phyloP scores from a whole-genome alignment of 1,139 yeast genomes.

The Entelexis paramagnoliae region DNA sequence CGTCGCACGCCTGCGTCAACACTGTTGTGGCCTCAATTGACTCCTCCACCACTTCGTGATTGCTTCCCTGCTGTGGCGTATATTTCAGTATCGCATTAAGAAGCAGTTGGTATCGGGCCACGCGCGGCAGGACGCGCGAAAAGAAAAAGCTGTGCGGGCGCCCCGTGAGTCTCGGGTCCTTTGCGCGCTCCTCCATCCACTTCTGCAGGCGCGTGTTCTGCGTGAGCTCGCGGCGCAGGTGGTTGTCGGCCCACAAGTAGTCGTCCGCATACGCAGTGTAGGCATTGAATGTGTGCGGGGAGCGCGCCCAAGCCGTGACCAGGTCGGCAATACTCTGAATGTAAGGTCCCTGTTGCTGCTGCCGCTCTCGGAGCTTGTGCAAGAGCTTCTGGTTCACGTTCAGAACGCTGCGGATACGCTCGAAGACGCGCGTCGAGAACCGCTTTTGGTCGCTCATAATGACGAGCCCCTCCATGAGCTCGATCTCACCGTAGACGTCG shows the following conservation, averaged over 20 bases:
- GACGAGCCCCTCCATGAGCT: conserved; percentile 30
- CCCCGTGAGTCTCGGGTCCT: conserved; percentile 40
- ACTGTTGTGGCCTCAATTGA: conserved; percentile 44
- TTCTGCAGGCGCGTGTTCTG: conserved; percentile 40
- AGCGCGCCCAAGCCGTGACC: conserved; percentile 51
- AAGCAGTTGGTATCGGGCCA: conserved; percentile 62
- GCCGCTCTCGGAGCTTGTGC: conserved; percentile 44
- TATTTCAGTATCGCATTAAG: conserved; percentile 47
- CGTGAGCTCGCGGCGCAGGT: conserved; percentile 33
- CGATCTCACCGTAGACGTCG: conserved; percentile 43
- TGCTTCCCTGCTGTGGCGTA: conserved; percentile 36
- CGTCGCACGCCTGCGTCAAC: conserved; percentile 42
- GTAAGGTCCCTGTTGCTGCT: conserved; percentile 53
- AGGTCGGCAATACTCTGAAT: conserved; percentile 56
- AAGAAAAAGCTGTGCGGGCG: conserved; percentile 53
- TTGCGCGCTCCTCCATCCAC: conserved; percentile 42
- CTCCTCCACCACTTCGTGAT: conserved; percentile 37
- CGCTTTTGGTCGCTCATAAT: conserved; percentile 41
- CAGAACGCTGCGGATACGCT: conserved; percentile 52
- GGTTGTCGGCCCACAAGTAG: conserved; percentile 31
- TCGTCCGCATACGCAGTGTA: conserved; percentile 49
- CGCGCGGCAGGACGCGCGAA: conserved; percentile 65
- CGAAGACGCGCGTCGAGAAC: conserved; percentile 52
- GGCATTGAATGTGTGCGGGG: conserved; percentile 42
- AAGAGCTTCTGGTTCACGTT: conserved; percentile 49